Conservation (phyloP, 1,139 yeast species). For the Geotrichum klebahnii region DNA sequence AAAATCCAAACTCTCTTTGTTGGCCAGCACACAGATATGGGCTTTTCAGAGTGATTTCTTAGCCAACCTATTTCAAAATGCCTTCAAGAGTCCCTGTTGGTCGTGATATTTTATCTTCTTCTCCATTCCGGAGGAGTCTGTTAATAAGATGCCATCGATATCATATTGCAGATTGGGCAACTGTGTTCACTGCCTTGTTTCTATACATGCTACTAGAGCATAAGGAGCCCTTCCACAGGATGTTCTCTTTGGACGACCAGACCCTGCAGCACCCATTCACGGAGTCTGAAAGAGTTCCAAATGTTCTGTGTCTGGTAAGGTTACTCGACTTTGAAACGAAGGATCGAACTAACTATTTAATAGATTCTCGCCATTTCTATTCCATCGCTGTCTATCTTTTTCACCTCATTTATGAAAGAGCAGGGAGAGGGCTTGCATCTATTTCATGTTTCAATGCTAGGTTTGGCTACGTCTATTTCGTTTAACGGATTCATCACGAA, state of each 20-base stretch:
- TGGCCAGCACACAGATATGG: too few relatives aligned
- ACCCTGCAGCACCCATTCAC: constrained; percentile 54
- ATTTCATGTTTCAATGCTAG: constrained; percentile 44
- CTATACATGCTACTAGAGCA: constrained; percentile 24
- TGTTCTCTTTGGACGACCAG: constrained; percentile 35
- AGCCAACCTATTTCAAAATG: not conserved
- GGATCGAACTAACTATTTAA: too few relatives aligned
- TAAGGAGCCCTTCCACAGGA: constrained; percentile 33
- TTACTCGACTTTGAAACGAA: not conserved
- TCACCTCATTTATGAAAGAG: constrained; percentile 29
- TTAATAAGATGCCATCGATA: constrained; percentile 10
- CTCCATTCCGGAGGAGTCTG: not conserved
- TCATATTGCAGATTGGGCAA: constrained; percentile 20
- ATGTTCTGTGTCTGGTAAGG: constrained; percentile 29
- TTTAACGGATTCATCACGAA: constrained; percentile 50
- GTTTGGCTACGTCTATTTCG: constrained; percentile 43
- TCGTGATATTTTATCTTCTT: not conserved
- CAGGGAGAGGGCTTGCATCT: constrained; percentile 33
- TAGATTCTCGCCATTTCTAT: constrained; percentile 32
- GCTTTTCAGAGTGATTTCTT: not conserved
- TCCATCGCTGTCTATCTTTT: constrained; percentile 34
- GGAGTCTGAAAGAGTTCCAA: constrained; percentile 48
- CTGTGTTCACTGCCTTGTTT: constrained; percentile 4
- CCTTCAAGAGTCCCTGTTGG: not conserved
- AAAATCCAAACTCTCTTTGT: too few relatives aligned